Base-by-base conservation (phyloP, 768 basidiomycete species). In the Termitomyces sp. region DNA sequence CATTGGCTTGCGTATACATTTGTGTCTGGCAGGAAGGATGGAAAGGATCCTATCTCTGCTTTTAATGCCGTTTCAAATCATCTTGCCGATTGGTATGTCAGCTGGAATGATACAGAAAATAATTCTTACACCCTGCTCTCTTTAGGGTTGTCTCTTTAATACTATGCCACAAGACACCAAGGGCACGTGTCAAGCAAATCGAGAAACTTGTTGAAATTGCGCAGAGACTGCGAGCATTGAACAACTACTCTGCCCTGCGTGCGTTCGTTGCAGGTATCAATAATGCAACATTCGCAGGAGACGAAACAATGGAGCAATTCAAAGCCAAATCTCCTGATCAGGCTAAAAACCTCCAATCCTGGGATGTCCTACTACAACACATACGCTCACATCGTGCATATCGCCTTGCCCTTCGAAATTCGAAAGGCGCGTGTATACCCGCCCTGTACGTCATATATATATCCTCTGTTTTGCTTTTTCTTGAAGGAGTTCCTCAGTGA, bases 211-310 rank as follows among this genome's bases (percentile, higher is more conserved):
- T 94, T 31, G 86, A 90, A 53, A 85, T 98, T 64, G 93, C 92
- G 0, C 83, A 86, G 60, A 85, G 85, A 58, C 80, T 99, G 46
- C 88, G 96, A 37, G 80, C 82, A 12, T 71, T 92, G 50, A 94
- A 96, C 74, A 98, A 99, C 71, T 98, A 97, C 72, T 94, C 94
- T 38, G 92, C 91, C 0, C 76, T 97, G 57, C 93, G 94, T 49
- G 94, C 95, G 10, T 87, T 98, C 66, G 87, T 98, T n/a, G 92
- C 94, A 34, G 96, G 95, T 5, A 91, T 98, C 74, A 91, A 92
- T 68, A 87, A 85, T 63, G 86, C 94, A 4, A 88, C 89, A 0
- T 87, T 89, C 64, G 81, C 87, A 52, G 91, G 90, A 7, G 87
- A 89, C 66, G 84, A 85, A 66, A 89, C 92, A 0, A 85, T 92